Percentiles rank a stretch among this genome's conserved stretches.
Conservation (phyloP, 768 basidiomycete species). For the Phlebiopsis flavidoalba region DNA sequence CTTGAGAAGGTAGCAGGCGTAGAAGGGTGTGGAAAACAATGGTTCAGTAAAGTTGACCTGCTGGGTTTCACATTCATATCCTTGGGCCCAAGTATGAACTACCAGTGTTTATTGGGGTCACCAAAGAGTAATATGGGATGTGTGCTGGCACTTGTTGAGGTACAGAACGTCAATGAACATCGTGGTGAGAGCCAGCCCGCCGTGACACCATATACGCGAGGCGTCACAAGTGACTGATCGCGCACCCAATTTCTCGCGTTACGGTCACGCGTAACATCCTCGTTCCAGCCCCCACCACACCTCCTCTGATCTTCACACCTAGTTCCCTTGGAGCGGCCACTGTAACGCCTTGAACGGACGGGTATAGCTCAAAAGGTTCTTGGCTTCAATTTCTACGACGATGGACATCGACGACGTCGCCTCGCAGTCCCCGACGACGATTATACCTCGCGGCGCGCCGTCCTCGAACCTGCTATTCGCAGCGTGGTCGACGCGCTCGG, state of each 20-base stretch:
- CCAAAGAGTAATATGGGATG: background rate
- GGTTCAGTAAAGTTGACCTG: constrained; percentile 23
- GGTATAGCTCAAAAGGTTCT: too few species aligned
- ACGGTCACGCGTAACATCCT: background rate
- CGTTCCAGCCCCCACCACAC: background rate
- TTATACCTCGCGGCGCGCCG: constrained; percentile 38
- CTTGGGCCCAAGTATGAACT: background rate
- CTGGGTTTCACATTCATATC: background rate
- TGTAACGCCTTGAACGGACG: too few species aligned
- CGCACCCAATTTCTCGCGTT: background rate
- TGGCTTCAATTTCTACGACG: background rate
- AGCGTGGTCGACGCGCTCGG: constrained; percentile 80
- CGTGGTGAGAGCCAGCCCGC: background rate
- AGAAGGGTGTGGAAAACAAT: constrained; percentile 61
- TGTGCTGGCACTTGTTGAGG: background rate
- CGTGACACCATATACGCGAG: constrained; percentile 1
- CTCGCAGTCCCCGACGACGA: constrained; percentile 26
- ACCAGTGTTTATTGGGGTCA: too few species aligned
- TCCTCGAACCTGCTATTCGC: constrained; percentile 64
- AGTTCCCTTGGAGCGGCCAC: too few species aligned
- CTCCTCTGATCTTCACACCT: background rate
- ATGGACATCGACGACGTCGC: constrained; percentile 24
- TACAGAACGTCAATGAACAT: background rate
- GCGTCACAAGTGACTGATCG: background rate
- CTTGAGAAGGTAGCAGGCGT: constrained; percentile 80